phyloP scores from a whole-genome alignment of 2,329 filamentous ascomycete species.

The Akanthomyces lecanii region DNA sequence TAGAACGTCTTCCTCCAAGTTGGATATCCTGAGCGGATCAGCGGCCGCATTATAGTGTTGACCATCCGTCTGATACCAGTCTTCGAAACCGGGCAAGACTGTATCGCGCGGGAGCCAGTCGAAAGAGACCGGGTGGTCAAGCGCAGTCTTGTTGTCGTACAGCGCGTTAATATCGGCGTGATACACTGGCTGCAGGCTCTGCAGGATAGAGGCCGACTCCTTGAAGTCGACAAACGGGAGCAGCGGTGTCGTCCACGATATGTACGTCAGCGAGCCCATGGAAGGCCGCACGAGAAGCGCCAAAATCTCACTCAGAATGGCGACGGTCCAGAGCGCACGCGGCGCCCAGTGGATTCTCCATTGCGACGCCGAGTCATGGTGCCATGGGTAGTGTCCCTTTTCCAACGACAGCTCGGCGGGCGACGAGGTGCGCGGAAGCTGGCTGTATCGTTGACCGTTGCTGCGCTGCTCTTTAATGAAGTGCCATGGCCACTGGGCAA shows the following conservation, averaged over 20 bases:
- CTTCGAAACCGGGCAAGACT: constrained; percentile 21
- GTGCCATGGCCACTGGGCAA: neutral
- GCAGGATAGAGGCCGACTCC: constrained; percentile 29
- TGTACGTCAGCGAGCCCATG: constrained; percentile 31
- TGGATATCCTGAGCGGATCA: constrained; percentile 40
- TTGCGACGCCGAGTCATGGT: neutral
- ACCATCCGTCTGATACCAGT: constrained; percentile 25
- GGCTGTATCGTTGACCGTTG: neutral
- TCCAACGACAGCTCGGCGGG: neutral
- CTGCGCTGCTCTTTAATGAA: neutral
- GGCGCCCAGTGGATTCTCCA: neutral
- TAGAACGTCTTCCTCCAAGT: constrained; percentile 32
- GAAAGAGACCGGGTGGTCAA: constrained; percentile 21
- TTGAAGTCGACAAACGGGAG: constrained; percentile 34
- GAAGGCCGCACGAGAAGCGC: constrained; percentile 23
- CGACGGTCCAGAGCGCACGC: neutral
- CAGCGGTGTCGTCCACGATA: constrained; percentile 33
- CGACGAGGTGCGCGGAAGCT: neutral
- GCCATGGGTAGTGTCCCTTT: neutral
- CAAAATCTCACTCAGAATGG: neutral
- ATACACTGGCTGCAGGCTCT: neutral
- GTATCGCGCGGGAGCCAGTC: constrained; percentile 27
- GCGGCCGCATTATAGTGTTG: constrained; percentile 32
- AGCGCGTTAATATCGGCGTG: constrained; percentile 20
- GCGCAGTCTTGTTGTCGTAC: constrained; percentile 25